Conservation (phyloP, 352 stramenopile species). For the Phytophthora pisi region DNA sequence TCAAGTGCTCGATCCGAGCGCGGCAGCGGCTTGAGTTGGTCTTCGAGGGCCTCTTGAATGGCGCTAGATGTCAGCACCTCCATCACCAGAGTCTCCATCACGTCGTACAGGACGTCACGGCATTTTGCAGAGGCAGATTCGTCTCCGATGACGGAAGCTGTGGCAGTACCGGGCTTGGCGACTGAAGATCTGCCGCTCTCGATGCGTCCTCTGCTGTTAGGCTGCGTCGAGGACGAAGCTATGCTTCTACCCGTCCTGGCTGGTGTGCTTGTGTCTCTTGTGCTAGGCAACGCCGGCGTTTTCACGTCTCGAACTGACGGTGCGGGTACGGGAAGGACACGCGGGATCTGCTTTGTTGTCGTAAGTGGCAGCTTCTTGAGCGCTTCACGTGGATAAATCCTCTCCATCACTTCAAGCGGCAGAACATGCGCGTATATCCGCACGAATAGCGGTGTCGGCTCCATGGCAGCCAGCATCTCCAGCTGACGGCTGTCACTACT, state of each 20-base stretch:
- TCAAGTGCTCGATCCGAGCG: conserved; percentile 31
- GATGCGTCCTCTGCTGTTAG: conserved; percentile 12
- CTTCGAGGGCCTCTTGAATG: conserved; percentile 53
- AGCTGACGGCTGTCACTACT: conserved; percentile 29
- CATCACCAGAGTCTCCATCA: conserved; percentile 65
- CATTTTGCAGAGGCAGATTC: conserved; percentile 31
- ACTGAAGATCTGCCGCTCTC: conserved; percentile 9
- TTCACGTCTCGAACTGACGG: conserved; percentile 21
- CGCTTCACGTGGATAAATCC: conserved; percentile 44
- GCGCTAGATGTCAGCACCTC: conserved; percentile 61
- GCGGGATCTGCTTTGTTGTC: conserved; percentile 24
- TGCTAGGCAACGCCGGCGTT: conserved; percentile 9
- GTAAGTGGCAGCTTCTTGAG: conserved; percentile 45
- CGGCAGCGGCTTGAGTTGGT: conserved; percentile 40
- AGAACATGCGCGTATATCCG: conserved; percentile 68
- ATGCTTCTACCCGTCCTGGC: conserved; percentile 11
- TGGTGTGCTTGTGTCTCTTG: conserved; percentile 21
- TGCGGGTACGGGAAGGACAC: conserved; percentile 5
- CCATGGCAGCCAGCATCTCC: conserved; percentile 16
- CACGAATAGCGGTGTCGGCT: conserved; percentile 46
- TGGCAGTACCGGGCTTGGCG: conserved; percentile 19
- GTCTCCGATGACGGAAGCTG: conserved; percentile 5
- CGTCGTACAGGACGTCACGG: conserved; percentile 49
- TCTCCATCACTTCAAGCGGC: conserved; percentile 53
- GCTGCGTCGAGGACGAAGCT: conserved; percentile 6